Base-by-base conservation (phyloP, 495 filamentous ascomycete genomes). In the Annulohypoxylon stygium region DNA sequence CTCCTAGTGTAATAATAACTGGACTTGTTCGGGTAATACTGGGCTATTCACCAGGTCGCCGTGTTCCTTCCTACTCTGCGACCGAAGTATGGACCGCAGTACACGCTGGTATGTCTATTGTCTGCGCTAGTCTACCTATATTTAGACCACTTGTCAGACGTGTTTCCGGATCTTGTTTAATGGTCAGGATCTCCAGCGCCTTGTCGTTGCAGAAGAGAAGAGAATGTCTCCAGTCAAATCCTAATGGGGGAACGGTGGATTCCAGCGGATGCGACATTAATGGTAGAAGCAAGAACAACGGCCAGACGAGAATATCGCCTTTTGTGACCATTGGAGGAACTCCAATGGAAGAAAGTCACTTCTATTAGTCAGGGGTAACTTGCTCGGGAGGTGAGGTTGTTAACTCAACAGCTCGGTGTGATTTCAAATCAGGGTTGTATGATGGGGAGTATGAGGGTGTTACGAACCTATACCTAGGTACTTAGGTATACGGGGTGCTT, bases 121-220 rank as follows among this genome's bases (percentile, higher is more conserved):
- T 65, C 12, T 73, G 69, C 59, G 47, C 71, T 8, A 50, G 39
- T 58, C 47, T 77, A 34, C 59, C 69, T 18, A 66, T 73, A 23
- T 64, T 73, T 26, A 65, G 65, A 50, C 60, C 60, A 2, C 45
- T 63, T 33, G n/a, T 50, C 45, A 63, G 34, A 25, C 60, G n/a
- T 26, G 37, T 63, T 12, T 50, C 43, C 25, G 14, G 26, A 23
- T 63, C 30, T 23, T 25, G 43, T 16, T 51, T 63, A 8, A 20
- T 63, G 11, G 34, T 10, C 43, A 37, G 50, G 45, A 3, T 63
- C 43, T 63, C 43, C 8, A 51, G 26, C 11, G 16, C 36, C 1
- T 9, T 51, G 14, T 20, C 45, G 14, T 47, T 47, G 11, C 16
- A 18, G 9, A 10, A 18, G 48, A 23, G 18, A 0, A 8, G 48